Conservation (phyloP, 257 asterid genomes). For the Leptodermis oblonga region DNA sequence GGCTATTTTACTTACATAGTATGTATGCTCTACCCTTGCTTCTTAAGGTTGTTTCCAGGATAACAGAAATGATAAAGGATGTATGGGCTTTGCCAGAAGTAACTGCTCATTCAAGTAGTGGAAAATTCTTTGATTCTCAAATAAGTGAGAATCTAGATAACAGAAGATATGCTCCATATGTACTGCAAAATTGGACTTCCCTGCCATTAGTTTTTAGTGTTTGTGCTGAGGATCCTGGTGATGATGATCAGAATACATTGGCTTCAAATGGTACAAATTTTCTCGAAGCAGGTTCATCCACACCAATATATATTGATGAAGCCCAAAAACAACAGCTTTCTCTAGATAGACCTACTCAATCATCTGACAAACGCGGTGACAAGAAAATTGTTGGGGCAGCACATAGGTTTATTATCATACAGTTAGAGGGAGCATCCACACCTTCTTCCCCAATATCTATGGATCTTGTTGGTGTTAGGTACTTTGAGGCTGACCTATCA, state of each 20-base stretch:
- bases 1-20: neutral
- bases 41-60: constrained; percentile 65
- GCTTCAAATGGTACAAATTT: constrained; percentile 43
- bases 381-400: constrained; percentile 62
- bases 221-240: constrained; percentile 47
- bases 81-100: constrained; percentile 41
- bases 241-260: constrained; percentile 51
- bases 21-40: constrained; percentile 15
- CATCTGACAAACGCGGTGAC: constrained; percentile 60
- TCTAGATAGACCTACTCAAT: constrained; percentile 53
- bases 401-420: constrained; percentile 72
- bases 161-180: constrained; percentile 77
- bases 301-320: constrained; percentile 68
- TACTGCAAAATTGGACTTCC: constrained; percentile 83
- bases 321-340: constrained; percentile 65
- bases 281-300: constrained; percentile 73
- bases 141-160: constrained; percentile 43
- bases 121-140: constrained; percentile 38
- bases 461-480: constrained; percentile 94
- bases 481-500: constrained; percentile 84
- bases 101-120: constrained; percentile 32
- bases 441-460: constrained; percentile 86
- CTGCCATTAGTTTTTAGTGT: constrained; percentile 66
- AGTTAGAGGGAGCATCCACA: constrained; percentile 75
- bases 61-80: constrained; percentile 60